Base-by-base conservation (phyloP, 306 rosid genomes). In the Prosopis cineraria region DNA sequence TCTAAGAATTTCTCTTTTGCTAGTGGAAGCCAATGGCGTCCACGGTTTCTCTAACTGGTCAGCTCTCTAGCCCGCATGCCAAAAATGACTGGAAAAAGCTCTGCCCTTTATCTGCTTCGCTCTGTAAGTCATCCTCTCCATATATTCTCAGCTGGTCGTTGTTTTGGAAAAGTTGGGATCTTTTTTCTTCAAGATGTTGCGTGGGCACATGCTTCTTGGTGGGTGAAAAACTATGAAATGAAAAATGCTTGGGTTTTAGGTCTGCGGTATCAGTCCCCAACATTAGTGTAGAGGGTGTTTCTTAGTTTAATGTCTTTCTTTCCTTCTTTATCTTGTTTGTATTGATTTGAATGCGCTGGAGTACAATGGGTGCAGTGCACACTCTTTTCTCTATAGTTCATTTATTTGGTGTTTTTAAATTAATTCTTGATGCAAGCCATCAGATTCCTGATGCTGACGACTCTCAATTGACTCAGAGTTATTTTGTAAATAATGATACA, bases 31-130 rank as follows among this genome's bases (percentile, higher is more conserved):
- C 88, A 66, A 89, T 90, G 97, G 90, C 89, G 60, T 85, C 91
- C 77, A 87, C 90, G 33, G 60, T 85, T 65, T 80, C 94, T 72
- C 33, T 86, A 16, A 77, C 87, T 11, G 85, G 85, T 81, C 91
- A 89, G 40, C 20, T 86, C 25, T 78, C 85, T 6, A 85, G 80
- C 70, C 70, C 75, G 7, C 84, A 65, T 36, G 90, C 88, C 44
- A 48, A 74, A 45, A 80, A 76, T 69, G 93, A 79, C 48, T 52
- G 83, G 79, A 84, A 69, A 76, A 87, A 66, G 34, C 74, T 70
- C 30, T 20, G 45, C 74, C 70, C 88, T 70, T 78, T 71, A 24
- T 80, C 91, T 33, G 16, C 75, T 55, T 76, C 89, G 17, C 70
- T 70, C 68, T 79, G 83, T 84, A 85, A 83, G 74, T 81, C 71